Evolutionary conservation across 2,329 filamentous ascomycete genomes (phyloP).

Genomic region (Penicillium fuscoglaucum): DNA sequence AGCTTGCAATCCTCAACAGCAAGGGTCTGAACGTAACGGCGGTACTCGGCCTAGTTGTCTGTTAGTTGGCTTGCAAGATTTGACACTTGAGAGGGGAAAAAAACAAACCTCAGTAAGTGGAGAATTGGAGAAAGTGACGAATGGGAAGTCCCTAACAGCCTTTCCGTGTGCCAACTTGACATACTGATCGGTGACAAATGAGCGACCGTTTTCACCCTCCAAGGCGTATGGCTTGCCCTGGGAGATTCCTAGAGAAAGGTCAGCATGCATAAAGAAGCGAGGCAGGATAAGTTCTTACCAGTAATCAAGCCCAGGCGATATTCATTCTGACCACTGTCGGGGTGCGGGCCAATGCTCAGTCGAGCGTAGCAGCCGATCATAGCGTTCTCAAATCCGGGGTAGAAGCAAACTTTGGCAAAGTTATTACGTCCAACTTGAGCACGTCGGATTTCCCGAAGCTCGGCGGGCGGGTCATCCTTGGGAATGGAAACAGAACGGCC

Average conservation of each 20-base stretch:
- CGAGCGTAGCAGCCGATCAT: slow-evolving; percentile 84
- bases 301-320: slow-evolving; percentile 91
- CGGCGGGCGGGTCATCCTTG: slow-evolving; percentile 68
- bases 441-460: slow-evolving; percentile 78
- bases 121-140: slow-evolving; percentile 84
- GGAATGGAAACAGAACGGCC: slow-evolving; percentile 51
- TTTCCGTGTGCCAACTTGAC: slow-evolving; percentile 79
- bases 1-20: slow-evolving; percentile 69
- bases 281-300: slow-evolving; percentile 52
- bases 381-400: slow-evolving; percentile 79
- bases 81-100: no score
- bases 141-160: slow-evolving; percentile 79
- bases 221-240: slow-evolving; percentile 82
- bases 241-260: slow-evolving; percentile 61
- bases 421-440: slow-evolving; percentile 80
- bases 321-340: slow-evolving; percentile 68
- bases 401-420: slow-evolving; percentile 90
- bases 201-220: slow-evolving; percentile 69
- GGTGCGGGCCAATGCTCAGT: slow-evolving; percentile 77
- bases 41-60: slow-evolving; percentile 67
- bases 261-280: not conserved
- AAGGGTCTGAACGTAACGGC: slow-evolving; percentile 75
- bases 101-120: slow-evolving; percentile 73
- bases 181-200: slow-evolving; percentile 83
- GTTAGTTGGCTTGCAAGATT: not conserved